Evolutionary conservation across 257 asterid species (phyloP).

Genomic region (Haberlea rhodopensis): DNA sequence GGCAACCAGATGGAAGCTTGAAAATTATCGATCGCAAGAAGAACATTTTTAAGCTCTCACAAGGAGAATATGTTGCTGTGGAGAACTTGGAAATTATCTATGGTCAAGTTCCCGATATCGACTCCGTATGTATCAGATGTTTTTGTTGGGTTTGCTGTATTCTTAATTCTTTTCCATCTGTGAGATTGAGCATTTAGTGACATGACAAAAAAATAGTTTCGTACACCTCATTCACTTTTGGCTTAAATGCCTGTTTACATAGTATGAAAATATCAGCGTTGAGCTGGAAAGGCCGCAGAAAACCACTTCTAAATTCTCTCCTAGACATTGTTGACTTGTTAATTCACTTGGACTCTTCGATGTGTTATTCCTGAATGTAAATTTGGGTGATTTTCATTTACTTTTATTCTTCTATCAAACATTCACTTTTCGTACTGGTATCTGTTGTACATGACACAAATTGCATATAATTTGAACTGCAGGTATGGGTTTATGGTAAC

Average conservation of each 20-base stretch:
- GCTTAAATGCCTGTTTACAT: neutral
- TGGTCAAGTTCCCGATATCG: constrained; percentile 57
- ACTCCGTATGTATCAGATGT: constrained; percentile 52
- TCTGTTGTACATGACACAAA: constrained; percentile 13
- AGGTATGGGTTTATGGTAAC: constrained; percentile 96
- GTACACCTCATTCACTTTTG: neutral
- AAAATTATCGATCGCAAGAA: constrained; percentile 92
- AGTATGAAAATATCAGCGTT: constrained; percentile 14
- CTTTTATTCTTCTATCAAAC: neutral
- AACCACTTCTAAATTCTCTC: neutral
- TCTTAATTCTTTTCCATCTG: constrained; percentile 15
- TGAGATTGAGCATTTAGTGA: neutral
- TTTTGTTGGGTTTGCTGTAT: constrained; percentile 5
- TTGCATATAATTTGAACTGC: constrained; percentile 27
- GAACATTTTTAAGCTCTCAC: constrained; percentile 94
- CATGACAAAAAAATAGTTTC: neutral
- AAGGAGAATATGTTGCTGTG: constrained; percentile 98
- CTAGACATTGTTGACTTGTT: neutral
- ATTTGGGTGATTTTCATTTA: constrained; percentile 9
- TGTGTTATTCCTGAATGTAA: constrained; percentile 9
- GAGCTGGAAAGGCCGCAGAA: constrained; percentile 1
- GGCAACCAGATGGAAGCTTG: constrained; percentile 90
- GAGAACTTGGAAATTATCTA: constrained; percentile 88
- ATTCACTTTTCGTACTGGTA: constrained; percentile 9
- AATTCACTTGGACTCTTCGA: neutral